Evolutionary conservation across 1,139 yeast genomes (phyloP).

Genomic region (Blastobotrys illinoisensis): DNA sequence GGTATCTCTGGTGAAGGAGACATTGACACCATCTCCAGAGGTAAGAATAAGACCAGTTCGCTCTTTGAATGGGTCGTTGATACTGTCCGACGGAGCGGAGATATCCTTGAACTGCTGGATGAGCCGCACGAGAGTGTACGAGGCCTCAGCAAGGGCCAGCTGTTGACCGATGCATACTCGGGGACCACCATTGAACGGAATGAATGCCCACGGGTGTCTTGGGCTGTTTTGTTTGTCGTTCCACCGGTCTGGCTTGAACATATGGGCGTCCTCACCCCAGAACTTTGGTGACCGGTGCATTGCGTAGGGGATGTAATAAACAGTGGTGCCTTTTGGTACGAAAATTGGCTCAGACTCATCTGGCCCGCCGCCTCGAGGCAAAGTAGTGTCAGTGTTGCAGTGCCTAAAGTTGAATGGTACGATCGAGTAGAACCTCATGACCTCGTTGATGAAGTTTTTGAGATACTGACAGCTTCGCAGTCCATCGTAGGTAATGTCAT

Average conservation of each 20-base stretch:
- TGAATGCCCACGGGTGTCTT: constrained; percentile 41
- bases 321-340: constrained; percentile 44
- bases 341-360: constrained; percentile 40
- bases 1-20: not conserved
- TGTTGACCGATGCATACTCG: constrained; percentile 58
- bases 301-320: constrained; percentile 39
- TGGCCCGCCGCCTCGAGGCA: constrained; percentile 34
- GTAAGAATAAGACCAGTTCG: not conserved
- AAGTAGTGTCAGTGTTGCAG: constrained; percentile 33
- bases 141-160: constrained; percentile 52
- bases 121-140: constrained; percentile 42
- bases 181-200: constrained; percentile 59
- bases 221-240: constrained; percentile 3
- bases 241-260: constrained; percentile 50
- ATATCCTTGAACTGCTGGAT: constrained; percentile 29
- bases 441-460: constrained; percentile 45
- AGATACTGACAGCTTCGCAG: constrained; percentile 46
- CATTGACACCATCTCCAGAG: not conserved
- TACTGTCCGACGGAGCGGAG: not conserved
- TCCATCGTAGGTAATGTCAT: constrained; percentile 39
- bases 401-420: constrained; percentile 50
- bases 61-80: not conserved
- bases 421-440: constrained; percentile 48
- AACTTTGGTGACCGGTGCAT: constrained; percentile 41
- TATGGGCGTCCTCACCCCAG: constrained; percentile 45